Evolutionary conservation across 2,329 filamentous ascomycete genomes (phyloP), one percentile per base, ranked within the genome.

Genomic region (Alternaria postmessia): DNA sequence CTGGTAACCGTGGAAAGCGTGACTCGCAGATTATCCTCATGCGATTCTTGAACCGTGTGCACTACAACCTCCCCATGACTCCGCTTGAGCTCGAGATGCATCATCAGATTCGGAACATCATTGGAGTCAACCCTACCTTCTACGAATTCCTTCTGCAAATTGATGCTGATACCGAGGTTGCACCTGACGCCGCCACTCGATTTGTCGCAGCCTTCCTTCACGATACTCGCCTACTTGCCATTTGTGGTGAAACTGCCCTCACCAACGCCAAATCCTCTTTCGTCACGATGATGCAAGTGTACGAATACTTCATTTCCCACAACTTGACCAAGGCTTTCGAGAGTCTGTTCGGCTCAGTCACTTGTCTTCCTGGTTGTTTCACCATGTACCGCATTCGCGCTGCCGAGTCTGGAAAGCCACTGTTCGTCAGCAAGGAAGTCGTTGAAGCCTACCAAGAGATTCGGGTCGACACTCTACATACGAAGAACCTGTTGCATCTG

Each of bases 251-350:
- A 81, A 99, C 95, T 0, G 91, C 91, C 16, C 85, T 99, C 48
- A 94, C 90, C 64, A 99, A 99, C 76, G 91, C 93, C 61, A 97
- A 97, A 79, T 86, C 91, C 7, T 97, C 94, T 1, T 93, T 96
- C 75, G 88, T 96, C 68, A 99, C 95, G 52, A 98, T 98, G 94
- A 99, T 99, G 78, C 95, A 99, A 81, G 94, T 99, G 34, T 99
- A 98, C 84, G 94, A 99, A 81, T 99, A 99, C 85, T 99, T 94
- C 83, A 99, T 99, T 74, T 98, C 94, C 52, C 94, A 99, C 84
- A 96, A 98, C 78, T 82, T 99, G 69, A 90, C 92, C 70, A 98
- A 99, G 82, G 95, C 94, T 12, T 99, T 99, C 78, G 94, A 98
- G 81, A 95, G 91, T 81, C 85, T 99, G 72, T 99, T 99, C 76